These are phyloP conservation scores for Tephrocybe sp. DNA, from an alignment of 768 basidiomycete genomes.

Conservation along the genomic window DNA sequence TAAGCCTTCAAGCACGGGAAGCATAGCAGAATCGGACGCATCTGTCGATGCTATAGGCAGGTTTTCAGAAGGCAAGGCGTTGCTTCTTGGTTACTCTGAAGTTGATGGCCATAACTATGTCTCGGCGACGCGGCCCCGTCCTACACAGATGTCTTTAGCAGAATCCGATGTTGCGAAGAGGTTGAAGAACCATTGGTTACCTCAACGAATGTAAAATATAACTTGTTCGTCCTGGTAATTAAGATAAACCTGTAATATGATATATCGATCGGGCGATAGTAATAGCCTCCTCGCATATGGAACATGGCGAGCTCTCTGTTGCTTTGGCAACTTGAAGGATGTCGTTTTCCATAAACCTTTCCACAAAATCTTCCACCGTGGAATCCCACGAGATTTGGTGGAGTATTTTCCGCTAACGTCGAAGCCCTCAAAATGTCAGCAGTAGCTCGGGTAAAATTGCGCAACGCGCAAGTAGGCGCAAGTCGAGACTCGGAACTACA, in stretches of 20 bases:
- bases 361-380: too few species aligned
- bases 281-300: too few species aligned
- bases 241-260: not conserved
- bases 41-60: constrained; percentile 11
- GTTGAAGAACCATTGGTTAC: constrained; percentile 65
- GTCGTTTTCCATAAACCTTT: too few species aligned
- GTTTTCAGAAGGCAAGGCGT: constrained; percentile 53
- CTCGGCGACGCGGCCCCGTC: constrained; percentile 1
- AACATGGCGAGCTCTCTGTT: too few species aligned
- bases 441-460: too few species aligned
- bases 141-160: constrained; percentile 34
- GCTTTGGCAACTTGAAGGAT: too few species aligned
- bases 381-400: too few species aligned
- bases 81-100: constrained; percentile 40
- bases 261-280: too few species aligned
- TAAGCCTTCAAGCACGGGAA: not conserved
- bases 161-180: constrained; percentile 62
- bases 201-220: constrained; percentile 47
- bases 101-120: constrained; percentile 4
- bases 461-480: too few species aligned
- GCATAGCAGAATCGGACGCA: constrained; percentile 7
- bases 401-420: too few species aligned
- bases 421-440: too few species aligned
- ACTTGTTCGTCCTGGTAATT: not conserved
- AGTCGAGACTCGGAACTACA: too few species aligned